Conservation (phyloP, 1,139 yeast genomes). For the Taphrina deformans region DNA sequence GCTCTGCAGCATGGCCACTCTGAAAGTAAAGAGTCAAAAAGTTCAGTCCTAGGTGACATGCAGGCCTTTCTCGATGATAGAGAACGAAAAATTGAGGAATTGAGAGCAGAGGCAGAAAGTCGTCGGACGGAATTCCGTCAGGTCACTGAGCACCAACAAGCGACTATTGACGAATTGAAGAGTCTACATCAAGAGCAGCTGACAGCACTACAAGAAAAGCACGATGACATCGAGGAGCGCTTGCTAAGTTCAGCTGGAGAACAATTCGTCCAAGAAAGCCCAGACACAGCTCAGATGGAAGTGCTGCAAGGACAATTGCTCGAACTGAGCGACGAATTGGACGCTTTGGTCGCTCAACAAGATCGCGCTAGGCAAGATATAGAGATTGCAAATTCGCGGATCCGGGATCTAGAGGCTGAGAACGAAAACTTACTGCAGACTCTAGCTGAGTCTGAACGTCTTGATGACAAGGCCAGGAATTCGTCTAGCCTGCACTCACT, state of each 20-base stretch:
- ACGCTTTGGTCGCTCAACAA: conserved; percentile 11
- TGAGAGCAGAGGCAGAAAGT: conserved; percentile 14
- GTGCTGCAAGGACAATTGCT: conserved; percentile 8
- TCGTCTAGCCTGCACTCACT: background rate
- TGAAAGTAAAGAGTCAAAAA: background rate
- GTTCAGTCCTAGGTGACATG: background rate
- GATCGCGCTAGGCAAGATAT: conserved; percentile 29
- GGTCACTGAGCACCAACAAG: conserved; percentile 27
- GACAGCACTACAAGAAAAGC: conserved; percentile 18
- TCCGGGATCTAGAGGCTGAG: conserved; percentile 17
- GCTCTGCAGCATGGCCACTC: background rate
- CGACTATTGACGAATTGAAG: conserved; percentile 23
- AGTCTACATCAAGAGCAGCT: conserved; percentile 16
- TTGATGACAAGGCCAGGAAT: background rate
- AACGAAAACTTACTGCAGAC: conserved; percentile 7
- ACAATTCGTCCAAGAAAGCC: background rate
- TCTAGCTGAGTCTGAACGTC: background rate
- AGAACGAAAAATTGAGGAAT: conserved; percentile 16
- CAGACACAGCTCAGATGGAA: conserved; percentile 11
- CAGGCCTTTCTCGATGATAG: conserved; percentile 19
- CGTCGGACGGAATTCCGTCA: conserved; percentile 19
- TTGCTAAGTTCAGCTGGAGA: conserved; percentile 20
- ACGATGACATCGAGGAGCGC: conserved; percentile 20
- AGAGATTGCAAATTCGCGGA: conserved; percentile 16
- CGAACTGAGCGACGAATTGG: conserved; percentile 18